These are phyloP conservation scores for Cutaneotrichosporon dermatis DNA, from an alignment of 1,284 basidiomycete genomes.

Conservation along the genomic window DNA sequence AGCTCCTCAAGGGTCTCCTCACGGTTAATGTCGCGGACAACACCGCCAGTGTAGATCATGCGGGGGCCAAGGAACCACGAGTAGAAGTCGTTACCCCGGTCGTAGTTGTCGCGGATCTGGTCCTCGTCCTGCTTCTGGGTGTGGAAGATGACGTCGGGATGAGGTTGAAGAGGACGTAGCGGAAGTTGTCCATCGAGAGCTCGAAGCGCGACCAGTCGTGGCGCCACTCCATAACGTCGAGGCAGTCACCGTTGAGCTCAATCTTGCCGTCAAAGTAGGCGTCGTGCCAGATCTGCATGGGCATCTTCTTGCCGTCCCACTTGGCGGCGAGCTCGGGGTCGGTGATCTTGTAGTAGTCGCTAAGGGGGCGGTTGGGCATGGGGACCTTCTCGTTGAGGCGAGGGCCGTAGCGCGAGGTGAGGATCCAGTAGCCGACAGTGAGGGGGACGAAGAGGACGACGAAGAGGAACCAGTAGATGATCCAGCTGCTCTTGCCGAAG, in stretches of 20 bases:
- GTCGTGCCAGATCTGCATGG: conserved; percentile 97
- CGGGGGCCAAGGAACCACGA: conserved; percentile 59
- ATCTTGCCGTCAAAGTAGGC: conserved; percentile 96
- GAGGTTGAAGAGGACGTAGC: conserved; percentile 84
- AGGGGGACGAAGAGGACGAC: conserved; percentile 70
- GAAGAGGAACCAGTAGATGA: conserved; percentile 66
- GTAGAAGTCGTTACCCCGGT: conserved; percentile 95
- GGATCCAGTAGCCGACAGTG: conserved; percentile 81
- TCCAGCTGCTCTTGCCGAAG: conserved; percentile 62
- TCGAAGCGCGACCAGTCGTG: conserved; percentile 94
- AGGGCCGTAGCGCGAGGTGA: conserved; percentile 75
- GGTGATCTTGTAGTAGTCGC: conserved; percentile 86
- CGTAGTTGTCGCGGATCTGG: conserved; percentile 94
- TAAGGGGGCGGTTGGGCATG: conserved; percentile 79
- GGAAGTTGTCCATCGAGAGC: conserved; percentile 64
- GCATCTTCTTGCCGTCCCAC: conserved; percentile 83
- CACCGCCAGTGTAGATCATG: conserved; percentile 86
- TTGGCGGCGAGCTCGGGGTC: conserved; percentile 72
- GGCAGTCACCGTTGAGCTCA: conserved; percentile 93
- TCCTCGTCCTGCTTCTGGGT: conserved; percentile 87
- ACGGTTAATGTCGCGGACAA: conserved; percentile 69
- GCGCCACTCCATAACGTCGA: conserved; percentile 88
- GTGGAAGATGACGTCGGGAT: conserved; percentile 88
- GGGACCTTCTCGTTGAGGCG: conserved; percentile 81
- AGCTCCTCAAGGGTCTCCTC: conserved; percentile 89